Conservation (phyloP, 2,329 filamentous ascomycete genomes). For the Paracorniculantispora psalliotae region DNA sequence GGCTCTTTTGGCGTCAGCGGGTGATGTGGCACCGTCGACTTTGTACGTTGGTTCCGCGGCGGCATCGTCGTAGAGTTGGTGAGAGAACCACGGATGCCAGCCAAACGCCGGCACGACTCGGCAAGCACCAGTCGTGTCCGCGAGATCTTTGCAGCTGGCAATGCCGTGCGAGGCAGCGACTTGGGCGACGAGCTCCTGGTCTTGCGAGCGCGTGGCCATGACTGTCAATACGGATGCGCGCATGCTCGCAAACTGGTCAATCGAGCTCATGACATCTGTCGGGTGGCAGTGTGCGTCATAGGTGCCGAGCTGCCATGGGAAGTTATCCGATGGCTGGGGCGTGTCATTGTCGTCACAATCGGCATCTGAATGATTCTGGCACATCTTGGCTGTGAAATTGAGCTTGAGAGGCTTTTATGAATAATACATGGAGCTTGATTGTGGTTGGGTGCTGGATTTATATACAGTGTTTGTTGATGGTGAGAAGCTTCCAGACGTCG, state of each 20-base stretch:
- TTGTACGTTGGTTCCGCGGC: conserved; percentile 32
- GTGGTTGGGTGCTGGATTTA: neutral
- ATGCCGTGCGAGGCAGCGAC: conserved; percentile 56
- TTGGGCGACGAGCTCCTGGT: conserved; percentile 66
- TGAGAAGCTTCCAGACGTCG: conserved; percentile 3
- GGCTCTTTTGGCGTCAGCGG: conserved; percentile 35
- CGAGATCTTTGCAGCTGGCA: neutral
- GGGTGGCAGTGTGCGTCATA: conserved; percentile 82
- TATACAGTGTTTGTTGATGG: neutral
- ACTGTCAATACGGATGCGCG: conserved; percentile 61
- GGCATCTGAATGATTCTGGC: neutral
- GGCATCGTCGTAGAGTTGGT: conserved; percentile 65
- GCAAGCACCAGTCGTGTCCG: conserved; percentile 15
- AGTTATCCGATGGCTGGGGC: conserved; percentile 27
- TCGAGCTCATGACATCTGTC: conserved; percentile 66
- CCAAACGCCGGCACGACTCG: conserved; percentile 66
- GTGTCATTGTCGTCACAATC: too few relatives aligned
- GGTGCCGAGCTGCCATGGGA: conserved; percentile 67
- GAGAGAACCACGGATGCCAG: conserved; percentile 84
- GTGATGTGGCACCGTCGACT: conserved; percentile 19
- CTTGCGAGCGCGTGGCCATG: conserved; percentile 72
- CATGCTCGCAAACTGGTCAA: conserved; percentile 58
- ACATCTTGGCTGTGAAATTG: too few relatives aligned
- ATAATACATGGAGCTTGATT: neutral
- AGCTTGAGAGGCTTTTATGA: too few relatives aligned